Base-by-base conservation (phyloP, 441 rosid genomes). In the Euphorbia schlechtendalii region DNA sequence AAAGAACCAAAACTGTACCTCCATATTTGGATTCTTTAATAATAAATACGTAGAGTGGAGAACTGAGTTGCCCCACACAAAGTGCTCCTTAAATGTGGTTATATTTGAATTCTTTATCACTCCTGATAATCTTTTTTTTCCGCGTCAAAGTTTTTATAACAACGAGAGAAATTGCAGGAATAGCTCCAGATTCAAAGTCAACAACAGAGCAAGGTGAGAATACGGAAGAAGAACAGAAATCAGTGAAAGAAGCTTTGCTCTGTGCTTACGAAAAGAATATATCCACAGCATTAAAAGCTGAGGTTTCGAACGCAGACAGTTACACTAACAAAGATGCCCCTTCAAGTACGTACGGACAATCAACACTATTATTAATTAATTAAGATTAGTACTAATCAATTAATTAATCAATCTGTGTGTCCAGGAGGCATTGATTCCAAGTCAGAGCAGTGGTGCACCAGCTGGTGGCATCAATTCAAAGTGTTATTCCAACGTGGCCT, bases 391-490 rank as follows among this genome's bases (percentile, higher is more conserved):
- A n/a, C n/a, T n/a, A n/a, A n/a, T n/a, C n/a, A n/a, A n/a, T n/a
- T n/a, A n/a, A n/a, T n/a, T n/a, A n/a, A n/a, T n/a, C n/a, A n/a
- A n/a, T n/a, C n/a, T n/a, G n/a, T n/a, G n/a, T n/a, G n/a, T n/a
- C n/a, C n/a, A n/a, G n/a, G n/a, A 92, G 96, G 79, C 22, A 79
- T 62, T 69, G 79, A 71, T 48, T 17, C 53, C 67, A 83, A 76
- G 75, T 71, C 87, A 62, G 86, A 83, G 65, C 90, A 86, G 67
- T 92, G 98, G 98, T 79, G 92, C 81, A 89, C 88, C 52, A 86
- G 87, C 73, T 92, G 96, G 98, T 85, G 96, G 96, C 85, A 89
- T 71, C 98, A 92, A 68, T 92, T 92, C 86, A 88, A 76, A 65
- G 96, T 89, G 63, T 74, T 92, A 68, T 88, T 92, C 52, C 92